Evolutionary conservation across 306 rosid species (phyloP), one percentile per base, ranked within the genome.

Genomic region (Aeschynomene evenia): DNA sequence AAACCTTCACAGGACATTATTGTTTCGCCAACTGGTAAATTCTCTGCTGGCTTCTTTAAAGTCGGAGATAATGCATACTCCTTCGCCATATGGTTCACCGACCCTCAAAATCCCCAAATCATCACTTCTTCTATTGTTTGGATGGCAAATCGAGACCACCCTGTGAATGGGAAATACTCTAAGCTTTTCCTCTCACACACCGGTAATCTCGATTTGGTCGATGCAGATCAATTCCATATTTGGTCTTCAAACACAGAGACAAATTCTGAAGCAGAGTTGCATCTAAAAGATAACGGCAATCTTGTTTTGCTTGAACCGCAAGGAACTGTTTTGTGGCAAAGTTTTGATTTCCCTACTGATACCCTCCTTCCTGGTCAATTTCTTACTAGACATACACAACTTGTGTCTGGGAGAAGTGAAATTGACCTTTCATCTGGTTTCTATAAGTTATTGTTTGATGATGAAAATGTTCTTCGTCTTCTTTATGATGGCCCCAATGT

Each of bases 141-240:
- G 89, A 84, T 70, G 76, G 87, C 82, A 0, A 81, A 84, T 3
- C 80, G 80, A 3, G 72, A 78, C 56, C 43, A 39, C 0, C 88
- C 84, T 0, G 87, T 80, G 2, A 85, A 83, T 12, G 84, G 84
- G 6, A 75, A 79, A 34, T 54, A 42, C 23, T 83, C 88, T 7
- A 81, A 57, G 42, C 71, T 87, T 28, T 39, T 53, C 9, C 85
- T 84, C 50, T 28, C 58, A 2, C 62, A 58, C 20, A 9, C 55
- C 0, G 75, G 83, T 0, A 73, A 79, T 16, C 55, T 86, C 4
- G 20, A 76, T 18, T 26, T 83, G n/a, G 2, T 63, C 1, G 82
- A 79, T 19, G 84, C 79, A 0, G 68, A 21, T 50, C 42, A 8
- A 0, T 56, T 40, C 21, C 8, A n/a, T 10, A 37, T 9, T 21